Base-by-base conservation (phyloP, 2,329 filamentous ascomycete species). In the Neonectria faginata region DNA sequence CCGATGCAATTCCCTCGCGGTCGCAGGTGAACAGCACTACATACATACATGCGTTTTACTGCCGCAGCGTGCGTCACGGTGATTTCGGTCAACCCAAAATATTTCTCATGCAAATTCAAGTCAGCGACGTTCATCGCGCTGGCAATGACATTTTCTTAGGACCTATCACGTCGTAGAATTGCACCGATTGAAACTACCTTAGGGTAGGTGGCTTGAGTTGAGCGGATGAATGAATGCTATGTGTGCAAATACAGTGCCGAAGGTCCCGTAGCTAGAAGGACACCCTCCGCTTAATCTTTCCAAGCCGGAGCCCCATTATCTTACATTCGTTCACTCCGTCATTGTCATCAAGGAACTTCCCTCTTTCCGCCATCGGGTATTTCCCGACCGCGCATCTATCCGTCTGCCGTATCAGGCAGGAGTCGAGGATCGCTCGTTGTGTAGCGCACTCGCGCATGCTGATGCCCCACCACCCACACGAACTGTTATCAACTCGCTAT, bases 221-320 rank as follows among this genome's bases (percentile, higher is more conserved):
- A 41, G 27, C 14, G 42, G 50, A 45, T 50, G 41, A 58, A 53
- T 36, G 22, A 29, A 25, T 25, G 25, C 25, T 25, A 25, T n/a
- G 33, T 25, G 51, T 36, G 14, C 55, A 36, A 3, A 8, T 42
- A 42, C 25, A 25, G 25, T 25, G 25, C 39, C 12, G 25, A 53
- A 14, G 22, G n/a, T 52, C 39, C 51, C 51, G 44, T 20, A 18
- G 31, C 33, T 59, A 33, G 36, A 59, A 55, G 50, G 55, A 63
- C 55, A 20, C 55, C 42, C 50, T 39, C 55, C 16, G 39, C 31
- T 31, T 18, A 3, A 3, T 20, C 42, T 22, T 20, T 22, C 11
- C 7, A 18, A 5, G 12, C 12, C 22, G 27, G 10, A 33, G 18
- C 10, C 18, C 11, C n/a, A 20, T n/a, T 20, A 33, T 33, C n/a